These are phyloP conservation scores for Leccinum angustisporum DNA, from an alignment of 1,284 basidiomycete species.

Conservation along the genomic window DNA sequence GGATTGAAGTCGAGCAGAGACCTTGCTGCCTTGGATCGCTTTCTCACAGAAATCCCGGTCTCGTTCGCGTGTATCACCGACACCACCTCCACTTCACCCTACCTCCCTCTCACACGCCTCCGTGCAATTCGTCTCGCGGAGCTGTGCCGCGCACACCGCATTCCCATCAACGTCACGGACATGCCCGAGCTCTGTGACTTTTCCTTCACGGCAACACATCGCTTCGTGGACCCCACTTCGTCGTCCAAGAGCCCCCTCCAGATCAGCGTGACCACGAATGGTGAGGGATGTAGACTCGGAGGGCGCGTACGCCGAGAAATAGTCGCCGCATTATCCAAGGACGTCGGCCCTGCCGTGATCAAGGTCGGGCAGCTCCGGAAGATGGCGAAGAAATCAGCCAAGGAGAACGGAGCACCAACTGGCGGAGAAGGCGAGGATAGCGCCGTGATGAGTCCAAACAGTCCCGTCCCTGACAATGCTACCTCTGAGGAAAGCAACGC, in stretches of 20 bases:
- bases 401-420: slow-evolving; percentile 1
- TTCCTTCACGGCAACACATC: slow-evolving; percentile 85
- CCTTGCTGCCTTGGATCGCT: slow-evolving; percentile 45
- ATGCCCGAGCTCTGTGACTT: slow-evolving; percentile 87
- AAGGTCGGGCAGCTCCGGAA: slow-evolving; percentile 73
- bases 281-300: slow-evolving; percentile 86
- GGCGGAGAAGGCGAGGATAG: slow-evolving; percentile 56
- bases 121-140: slow-evolving; percentile 50
- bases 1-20: slow-evolving; percentile 33
- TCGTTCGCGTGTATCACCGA: slow-evolving; percentile 71
- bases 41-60: slow-evolving; percentile 43
- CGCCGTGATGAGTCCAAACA: slow-evolving; percentile 67
- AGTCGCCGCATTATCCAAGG: slow-evolving; percentile 70
- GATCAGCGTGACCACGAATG: slow-evolving; percentile 89
- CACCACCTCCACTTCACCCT: slow-evolving; percentile 22
- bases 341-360: slow-evolving; percentile 76
- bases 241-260: slow-evolving; percentile 67
- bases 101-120: slow-evolving; percentile 35
- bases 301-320: slow-evolving; percentile 83
- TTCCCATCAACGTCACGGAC: slow-evolving; percentile 88
- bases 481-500: slow-evolving; percentile 43
- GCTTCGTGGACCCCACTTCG: slow-evolving; percentile 60
- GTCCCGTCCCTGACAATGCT: slow-evolving; percentile 59
- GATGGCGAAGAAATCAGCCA: slow-evolving; percentile 51
- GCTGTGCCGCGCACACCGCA: slow-evolving; percentile 60